Conservation (phyloP, 495 filamentous ascomycete genomes). For the Tricharina praecox region DNA sequence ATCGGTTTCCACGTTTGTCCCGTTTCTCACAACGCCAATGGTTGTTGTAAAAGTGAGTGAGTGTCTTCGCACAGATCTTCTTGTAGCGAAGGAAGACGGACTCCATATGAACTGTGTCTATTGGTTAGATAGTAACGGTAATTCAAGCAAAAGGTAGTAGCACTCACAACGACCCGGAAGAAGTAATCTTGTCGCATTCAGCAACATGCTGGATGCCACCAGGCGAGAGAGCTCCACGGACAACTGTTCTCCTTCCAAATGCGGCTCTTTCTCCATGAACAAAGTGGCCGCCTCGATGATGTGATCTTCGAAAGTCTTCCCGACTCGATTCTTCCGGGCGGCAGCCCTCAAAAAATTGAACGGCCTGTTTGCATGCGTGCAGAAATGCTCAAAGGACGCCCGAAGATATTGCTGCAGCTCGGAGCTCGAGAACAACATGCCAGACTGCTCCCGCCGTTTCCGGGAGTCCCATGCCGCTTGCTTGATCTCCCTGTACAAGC, state of each 20-base stretch:
- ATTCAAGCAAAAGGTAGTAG: no score
- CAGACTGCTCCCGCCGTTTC: constrained; percentile 13
- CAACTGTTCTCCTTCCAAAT: constrained; percentile 6
- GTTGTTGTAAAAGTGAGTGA: constrained; percentile 18
- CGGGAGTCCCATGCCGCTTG: constrained; percentile 13
- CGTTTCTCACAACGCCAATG: constrained; percentile 18
- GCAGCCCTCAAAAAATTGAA: constrained; percentile 23
- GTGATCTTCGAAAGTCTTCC: constrained; percentile 18
- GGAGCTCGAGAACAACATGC: constrained; percentile 22
- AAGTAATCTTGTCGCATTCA: constrained; percentile 9
- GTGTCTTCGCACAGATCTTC: constrained; percentile 10
- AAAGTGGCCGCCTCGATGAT: constrained; percentile 15
- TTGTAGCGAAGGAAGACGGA: constrained; percentile 16
- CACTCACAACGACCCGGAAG: background rate
- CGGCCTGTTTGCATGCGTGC: constrained; percentile 10
- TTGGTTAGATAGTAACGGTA: no score
- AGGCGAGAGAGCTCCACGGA: constrained; percentile 15
- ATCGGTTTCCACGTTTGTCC: constrained; percentile 12
- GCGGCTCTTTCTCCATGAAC: constrained; percentile 9
- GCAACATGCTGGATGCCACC: constrained; percentile 19
- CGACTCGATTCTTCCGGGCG: constrained; percentile 14
- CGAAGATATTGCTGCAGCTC: constrained; percentile 18
- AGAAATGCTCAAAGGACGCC: constrained; percentile 20
- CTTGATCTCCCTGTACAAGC: constrained; percentile 11
- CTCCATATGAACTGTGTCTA: background rate